phyloP scores from a whole-genome alignment of 2,329 filamentous ascomycete genomes.

The Venturia nashicola region DNA sequence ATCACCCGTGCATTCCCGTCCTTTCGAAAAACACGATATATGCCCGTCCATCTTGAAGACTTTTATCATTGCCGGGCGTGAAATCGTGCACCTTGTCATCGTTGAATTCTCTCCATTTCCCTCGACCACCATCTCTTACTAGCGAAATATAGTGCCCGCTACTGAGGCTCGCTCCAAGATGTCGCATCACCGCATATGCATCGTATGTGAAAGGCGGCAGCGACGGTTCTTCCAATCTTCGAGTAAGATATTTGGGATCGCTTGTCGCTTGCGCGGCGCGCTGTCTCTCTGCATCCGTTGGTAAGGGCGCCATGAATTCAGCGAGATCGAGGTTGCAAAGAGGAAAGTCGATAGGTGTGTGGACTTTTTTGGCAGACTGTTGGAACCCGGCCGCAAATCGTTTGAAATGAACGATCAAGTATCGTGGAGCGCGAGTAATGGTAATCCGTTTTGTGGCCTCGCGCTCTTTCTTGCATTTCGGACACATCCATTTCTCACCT shows the following conservation, averaged over 20 bases:
- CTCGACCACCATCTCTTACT: slow-evolving; percentile 34
- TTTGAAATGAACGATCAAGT: slow-evolving; percentile 68
- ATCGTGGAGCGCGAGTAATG: slow-evolving; percentile 66
- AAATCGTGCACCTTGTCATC: slow-evolving; percentile 33
- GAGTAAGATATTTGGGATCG: slow-evolving; percentile 14
- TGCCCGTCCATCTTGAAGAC: slow-evolving; percentile 49
- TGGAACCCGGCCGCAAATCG: slow-evolving; percentile 49
- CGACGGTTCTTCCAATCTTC: slow-evolving; percentile 26
- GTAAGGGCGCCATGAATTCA: slow-evolving; percentile 44
- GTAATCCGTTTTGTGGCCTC: slow-evolving; percentile 58
- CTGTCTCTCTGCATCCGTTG: slow-evolving; percentile 26
- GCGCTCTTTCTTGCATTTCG: slow-evolving; percentile 56
- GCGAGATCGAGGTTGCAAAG: slow-evolving; percentile 55
- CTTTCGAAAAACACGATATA: slow-evolving; percentile 53
- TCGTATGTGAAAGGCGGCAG: slow-evolving; percentile 61
- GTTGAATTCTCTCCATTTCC: slow-evolving; percentile 50
- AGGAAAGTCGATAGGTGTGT: slow-evolving; percentile 63
- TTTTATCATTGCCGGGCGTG: slow-evolving; percentile 39
- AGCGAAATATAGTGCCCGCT: slow-evolving; percentile 73
- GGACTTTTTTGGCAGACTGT: slow-evolving; percentile 49
- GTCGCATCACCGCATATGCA: slow-evolving; percentile 73
- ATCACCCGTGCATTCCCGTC: background rate
- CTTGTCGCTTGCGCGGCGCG: slow-evolving; percentile 18
- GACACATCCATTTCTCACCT: slow-evolving; percentile 61
- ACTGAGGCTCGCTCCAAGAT: slow-evolving; percentile 54